phyloP scores from a whole-genome alignment of 2,329 filamentous ascomycete species.

The Trichoderma semiorbis region DNA sequence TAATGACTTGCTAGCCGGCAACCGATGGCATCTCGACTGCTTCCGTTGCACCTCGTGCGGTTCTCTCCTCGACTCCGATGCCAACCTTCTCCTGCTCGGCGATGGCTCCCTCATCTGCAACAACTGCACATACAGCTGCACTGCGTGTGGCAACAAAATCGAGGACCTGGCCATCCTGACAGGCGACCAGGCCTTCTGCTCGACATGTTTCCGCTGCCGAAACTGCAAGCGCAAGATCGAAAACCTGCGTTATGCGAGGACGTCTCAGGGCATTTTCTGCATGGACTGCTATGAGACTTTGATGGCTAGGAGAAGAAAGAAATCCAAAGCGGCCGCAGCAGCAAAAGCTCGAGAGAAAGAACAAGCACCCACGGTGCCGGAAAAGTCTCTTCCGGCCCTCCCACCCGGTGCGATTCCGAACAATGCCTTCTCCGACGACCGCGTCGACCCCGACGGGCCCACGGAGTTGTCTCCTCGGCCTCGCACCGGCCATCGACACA shows the following conservation, averaged over 20 bases:
- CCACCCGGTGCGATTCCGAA: constrained; percentile 69
- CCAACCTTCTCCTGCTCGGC: constrained; percentile 92
- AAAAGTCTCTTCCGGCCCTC: constrained; percentile 90
- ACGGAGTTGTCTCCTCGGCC: constrained; percentile 67
- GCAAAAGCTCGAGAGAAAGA: constrained; percentile 63
- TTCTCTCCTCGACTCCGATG: constrained; percentile 95
- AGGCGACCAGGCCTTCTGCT: constrained; percentile 96
- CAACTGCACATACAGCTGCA: constrained; percentile 99
- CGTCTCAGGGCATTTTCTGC: constrained; percentile 97
- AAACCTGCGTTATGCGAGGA: constrained; percentile 94
- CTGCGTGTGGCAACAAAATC: constrained; percentile 93
- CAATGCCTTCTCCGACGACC: constrained; percentile 58
- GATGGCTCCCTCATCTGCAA: constrained; percentile 98
- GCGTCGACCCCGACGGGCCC: constrained; percentile 56
- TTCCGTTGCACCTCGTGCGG: constrained; percentile 96
- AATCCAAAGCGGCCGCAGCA: constrained; percentile 63
- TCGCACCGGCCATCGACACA: constrained; percentile 47
- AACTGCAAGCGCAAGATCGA: constrained; percentile 99
- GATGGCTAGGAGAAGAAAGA: constrained; percentile 89
- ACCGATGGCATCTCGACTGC: constrained; percentile 98
- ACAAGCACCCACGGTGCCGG: constrained; percentile 64
- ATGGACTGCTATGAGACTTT: constrained; percentile 98
- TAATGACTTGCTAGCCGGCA: constrained; percentile 62
- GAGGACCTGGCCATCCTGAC: constrained; percentile 97
- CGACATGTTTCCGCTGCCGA: constrained; percentile 92